These are phyloP conservation scores for Niebla homalea DNA, from an alignment of 495 filamentous ascomycete genomes.

Conservation along the genomic window DNA sequence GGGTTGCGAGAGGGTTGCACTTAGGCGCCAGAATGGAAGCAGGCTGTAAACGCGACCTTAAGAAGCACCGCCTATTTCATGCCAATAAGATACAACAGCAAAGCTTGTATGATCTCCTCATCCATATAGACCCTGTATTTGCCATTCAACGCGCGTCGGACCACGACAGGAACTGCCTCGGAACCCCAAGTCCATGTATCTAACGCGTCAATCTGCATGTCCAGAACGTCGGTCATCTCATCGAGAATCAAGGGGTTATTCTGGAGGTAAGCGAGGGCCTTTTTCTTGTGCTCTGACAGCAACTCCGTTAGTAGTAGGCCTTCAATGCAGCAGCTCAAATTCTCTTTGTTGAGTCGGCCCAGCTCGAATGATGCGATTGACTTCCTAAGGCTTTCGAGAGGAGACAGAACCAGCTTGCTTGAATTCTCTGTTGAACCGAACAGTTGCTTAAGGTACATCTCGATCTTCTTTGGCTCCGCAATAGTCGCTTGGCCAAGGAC, in stretches of 20 bases:
- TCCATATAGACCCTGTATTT: conserved; percentile 44
- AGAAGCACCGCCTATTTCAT: conserved; percentile 39
- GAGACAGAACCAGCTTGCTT: conserved; percentile 14
- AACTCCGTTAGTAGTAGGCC: conserved; percentile 39
- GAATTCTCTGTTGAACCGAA: conserved; percentile 18
- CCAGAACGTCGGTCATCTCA: conserved; percentile 47
- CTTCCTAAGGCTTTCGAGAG: conserved; percentile 14
- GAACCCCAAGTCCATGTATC: conserved; percentile 44
- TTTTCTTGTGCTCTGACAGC: conserved; percentile 40
- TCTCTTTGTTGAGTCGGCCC: conserved; percentile 24
- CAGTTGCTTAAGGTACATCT: conserved; percentile 18
- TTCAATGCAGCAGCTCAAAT: conserved; percentile 29
- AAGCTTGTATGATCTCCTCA: conserved; percentile 45
- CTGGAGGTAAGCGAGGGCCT: conserved; percentile 37
- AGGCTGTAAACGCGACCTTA: conserved; percentile 29
- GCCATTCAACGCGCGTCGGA: conserved; percentile 40
- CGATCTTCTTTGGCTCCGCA: conserved; percentile 14
- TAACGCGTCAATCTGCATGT: conserved; percentile 42
- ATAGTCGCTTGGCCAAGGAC: conserved; percentile 14
- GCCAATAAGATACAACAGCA: conserved; percentile 49
- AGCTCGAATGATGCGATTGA: conserved; percentile 22
- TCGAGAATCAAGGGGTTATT: conserved; percentile 34
- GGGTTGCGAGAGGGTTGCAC: conserved; percentile 28
- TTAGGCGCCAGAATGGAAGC: conserved; percentile 27
- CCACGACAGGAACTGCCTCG: conserved; percentile 34